These are phyloP conservation scores for Pseudozyma flocculosa DNA, from an alignment of 1,284 basidiomycete genomes.

Conservation along the genomic window DNA sequence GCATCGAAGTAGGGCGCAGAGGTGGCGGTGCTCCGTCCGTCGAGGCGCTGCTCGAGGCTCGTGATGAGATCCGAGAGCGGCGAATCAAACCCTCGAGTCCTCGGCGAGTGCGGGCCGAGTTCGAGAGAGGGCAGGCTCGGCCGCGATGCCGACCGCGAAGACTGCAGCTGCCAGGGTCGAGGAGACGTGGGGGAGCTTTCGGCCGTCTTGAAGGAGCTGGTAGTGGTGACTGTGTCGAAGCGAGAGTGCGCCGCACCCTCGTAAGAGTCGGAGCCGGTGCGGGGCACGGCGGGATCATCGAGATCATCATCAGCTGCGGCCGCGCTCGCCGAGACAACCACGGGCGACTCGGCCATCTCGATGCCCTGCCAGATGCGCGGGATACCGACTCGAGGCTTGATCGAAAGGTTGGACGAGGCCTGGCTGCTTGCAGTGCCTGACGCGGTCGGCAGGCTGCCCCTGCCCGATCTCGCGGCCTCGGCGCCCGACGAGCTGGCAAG, in stretches of 20 bases:
- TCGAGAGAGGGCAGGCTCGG: conserved; percentile 23
- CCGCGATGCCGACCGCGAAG: conserved; percentile 12
- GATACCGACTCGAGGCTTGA: conserved; percentile 21
- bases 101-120: conserved; percentile 30
- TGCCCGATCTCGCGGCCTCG: conserved; percentile 1
- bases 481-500: conserved; percentile 1
- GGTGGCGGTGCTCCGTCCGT: conserved; percentile 11
- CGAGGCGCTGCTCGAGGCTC: conserved; percentile 24
- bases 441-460: no score
- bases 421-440: background rate
- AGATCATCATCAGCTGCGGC: conserved; percentile 15
- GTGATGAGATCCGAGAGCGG: conserved; percentile 34
- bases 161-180: conserved; percentile 8
- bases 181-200: conserved; percentile 23
- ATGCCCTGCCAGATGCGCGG: conserved; percentile 38
- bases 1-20: conserved; percentile 20
- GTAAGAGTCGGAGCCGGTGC: conserved; percentile 14
- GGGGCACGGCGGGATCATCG: no score
- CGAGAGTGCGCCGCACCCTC: conserved; percentile 5
- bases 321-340: conserved; percentile 10
- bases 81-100: conserved; percentile 10
- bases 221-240: conserved; percentile 27
- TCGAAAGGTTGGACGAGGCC: conserved; percentile 4
- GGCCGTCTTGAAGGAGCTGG: conserved; percentile 27
- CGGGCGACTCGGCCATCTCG: conserved; percentile 11